A percentile compares a stretch with the other conserved stretches of the same genome.
Conservation (phyloP, 768 basidiomycete genomes). For the Tulasnella sp. region DNA sequence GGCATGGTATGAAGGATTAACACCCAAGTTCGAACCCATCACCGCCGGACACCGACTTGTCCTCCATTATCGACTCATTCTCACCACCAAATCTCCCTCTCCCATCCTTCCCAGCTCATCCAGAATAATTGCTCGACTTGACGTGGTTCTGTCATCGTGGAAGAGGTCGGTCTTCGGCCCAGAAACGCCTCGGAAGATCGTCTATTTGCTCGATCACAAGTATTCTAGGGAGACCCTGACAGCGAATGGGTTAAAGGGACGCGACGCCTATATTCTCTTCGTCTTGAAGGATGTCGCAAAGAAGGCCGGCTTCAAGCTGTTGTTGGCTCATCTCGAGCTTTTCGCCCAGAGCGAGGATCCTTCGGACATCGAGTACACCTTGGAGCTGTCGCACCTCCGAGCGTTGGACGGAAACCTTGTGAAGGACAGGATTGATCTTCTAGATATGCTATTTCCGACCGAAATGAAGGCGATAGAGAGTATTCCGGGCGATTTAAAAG, state of each 20-base stretch:
- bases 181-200: neutral
- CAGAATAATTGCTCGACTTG: neutral
- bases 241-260: neutral
- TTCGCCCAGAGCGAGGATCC: neutral
- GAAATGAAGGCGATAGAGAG: neutral
- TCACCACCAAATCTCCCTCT: neutral
- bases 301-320: neutral
- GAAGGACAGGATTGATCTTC: neutral
- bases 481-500: neutral
- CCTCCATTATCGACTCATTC: neutral
- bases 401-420: neutral
- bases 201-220: conserved; percentile 6
- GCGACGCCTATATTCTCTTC: neutral
- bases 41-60: neutral
- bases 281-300: neutral
- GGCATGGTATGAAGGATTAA: neutral
- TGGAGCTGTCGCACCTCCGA: neutral
- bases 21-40: neutral
- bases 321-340: neutral
- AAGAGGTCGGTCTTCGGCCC: neutral
- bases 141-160: neutral
- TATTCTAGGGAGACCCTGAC: neutral
- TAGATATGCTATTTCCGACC: neutral
- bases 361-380: neutral
- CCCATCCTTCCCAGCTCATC: neutral